phyloP scores from a whole-genome alignment of 2,329 filamentous ascomycete genomes.

The Fusarium xylarioides region DNA sequence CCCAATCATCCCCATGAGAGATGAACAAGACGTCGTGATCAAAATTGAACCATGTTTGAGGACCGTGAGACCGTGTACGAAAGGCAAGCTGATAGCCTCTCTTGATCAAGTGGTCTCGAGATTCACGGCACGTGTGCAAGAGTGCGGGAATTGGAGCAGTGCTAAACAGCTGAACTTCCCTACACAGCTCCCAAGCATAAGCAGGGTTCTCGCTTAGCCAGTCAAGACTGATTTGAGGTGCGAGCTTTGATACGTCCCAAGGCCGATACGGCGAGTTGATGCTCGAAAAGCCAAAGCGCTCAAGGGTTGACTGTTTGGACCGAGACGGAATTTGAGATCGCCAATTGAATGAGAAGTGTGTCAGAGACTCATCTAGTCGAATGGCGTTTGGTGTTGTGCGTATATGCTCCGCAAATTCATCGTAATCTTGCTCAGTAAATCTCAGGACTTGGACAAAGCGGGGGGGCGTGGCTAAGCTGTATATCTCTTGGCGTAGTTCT shows the following conservation, averaged over 20 bases:
- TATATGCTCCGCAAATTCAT: background rate
- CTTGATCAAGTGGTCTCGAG: background rate
- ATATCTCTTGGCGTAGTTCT: background rate
- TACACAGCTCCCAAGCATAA: background rate
- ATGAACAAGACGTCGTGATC: background rate
- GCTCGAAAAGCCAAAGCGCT: background rate
- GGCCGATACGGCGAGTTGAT: background rate
- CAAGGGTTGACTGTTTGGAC: background rate
- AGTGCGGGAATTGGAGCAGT: background rate
- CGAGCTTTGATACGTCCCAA: background rate
- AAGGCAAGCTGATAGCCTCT: background rate
- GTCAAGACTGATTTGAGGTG: background rate
- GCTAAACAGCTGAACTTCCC: rapidly evolving
- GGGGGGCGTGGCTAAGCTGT: background rate
- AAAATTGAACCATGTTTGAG: slow-evolving; percentile 1
- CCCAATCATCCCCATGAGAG: background rate
- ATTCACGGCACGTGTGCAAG: background rate
- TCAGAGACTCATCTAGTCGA: background rate
- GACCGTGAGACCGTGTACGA: background rate
- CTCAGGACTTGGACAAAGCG: background rate
- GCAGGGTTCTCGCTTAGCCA: background rate
- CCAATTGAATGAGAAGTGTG: background rate
- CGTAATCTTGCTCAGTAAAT: background rate
- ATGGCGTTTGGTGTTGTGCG: background rate
- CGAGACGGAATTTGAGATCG: rapidly evolving